Evolutionary conservation across 768 basidiomycete species (phyloP).

Genomic region (Lactarius trivialis): DNA sequence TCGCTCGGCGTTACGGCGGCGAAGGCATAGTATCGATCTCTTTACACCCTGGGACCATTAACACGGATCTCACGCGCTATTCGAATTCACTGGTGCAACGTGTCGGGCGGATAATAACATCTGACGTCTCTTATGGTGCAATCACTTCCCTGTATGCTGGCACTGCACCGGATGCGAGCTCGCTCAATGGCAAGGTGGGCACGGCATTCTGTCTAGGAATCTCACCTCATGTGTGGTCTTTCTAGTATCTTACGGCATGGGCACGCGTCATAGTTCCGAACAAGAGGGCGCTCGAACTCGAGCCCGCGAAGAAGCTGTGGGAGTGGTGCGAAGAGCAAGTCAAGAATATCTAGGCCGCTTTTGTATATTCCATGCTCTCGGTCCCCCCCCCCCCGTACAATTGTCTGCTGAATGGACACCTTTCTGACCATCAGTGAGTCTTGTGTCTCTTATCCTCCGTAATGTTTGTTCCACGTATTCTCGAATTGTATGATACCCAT

Average conservation of each 20-base stretch:
- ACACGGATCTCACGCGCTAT: conserved; percentile 18
- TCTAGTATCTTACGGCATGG: conserved; percentile 28
- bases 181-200: conserved; percentile 19
- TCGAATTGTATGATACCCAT: too few species aligned
- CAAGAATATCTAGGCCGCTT: neutral
- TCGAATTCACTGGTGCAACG: neutral
- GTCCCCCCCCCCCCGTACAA: too few species aligned
- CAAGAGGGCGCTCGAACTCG: neutral
- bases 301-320: neutral
- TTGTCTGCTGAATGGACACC: too few species aligned
- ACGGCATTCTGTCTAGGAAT: neutral
- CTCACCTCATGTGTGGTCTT: neutral
- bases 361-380: too few species aligned
- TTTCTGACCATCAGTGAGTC: too few species aligned
- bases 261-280: conserved; percentile 1
- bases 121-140: neutral
- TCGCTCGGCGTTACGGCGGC: conserved; percentile 37
- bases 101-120: neutral
- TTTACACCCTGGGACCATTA: conserved; percentile 31
- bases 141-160: conserved; percentile 8
- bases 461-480: too few species aligned
- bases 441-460: too few species aligned
- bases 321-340: conserved; percentile 5
- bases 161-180: neutral
- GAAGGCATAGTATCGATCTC: conserved; percentile 41